Conservation (phyloP, 306 rosid genomes). For the Begonia peltatifolia region DNA sequence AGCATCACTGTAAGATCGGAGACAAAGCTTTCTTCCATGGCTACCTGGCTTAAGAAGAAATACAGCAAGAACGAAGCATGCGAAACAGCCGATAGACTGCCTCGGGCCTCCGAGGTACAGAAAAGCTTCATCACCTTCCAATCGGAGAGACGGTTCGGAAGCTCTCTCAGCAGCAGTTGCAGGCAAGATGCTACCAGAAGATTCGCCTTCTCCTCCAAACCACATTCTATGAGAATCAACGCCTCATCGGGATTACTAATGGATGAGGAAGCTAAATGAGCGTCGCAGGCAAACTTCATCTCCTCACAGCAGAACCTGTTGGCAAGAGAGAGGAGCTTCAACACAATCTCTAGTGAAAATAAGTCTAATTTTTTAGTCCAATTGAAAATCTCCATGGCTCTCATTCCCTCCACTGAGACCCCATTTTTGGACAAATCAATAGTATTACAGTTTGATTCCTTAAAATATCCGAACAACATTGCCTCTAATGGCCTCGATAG, state of each 20-base stretch:
- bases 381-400: constrained; percentile 54
- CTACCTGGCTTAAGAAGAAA: constrained; percentile 60
- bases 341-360: constrained; percentile 35
- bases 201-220: constrained; percentile 52
- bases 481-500: constrained; percentile 53
- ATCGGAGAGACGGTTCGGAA: constrained; percentile 35
- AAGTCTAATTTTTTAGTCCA: constrained; percentile 48
- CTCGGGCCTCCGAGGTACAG: constrained; percentile 34
- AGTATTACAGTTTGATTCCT: constrained; percentile 33
- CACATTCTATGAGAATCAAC: constrained; percentile 52
- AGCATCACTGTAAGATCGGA: constrained; percentile 48
- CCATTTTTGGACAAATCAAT: constrained; percentile 60
- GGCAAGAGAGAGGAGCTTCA: constrained; percentile 57
- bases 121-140: constrained; percentile 32
- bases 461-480: constrained; percentile 62
- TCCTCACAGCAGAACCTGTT: constrained; percentile 75
- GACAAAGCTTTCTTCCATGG: constrained; percentile 60
- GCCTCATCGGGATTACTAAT: constrained; percentile 47
- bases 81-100: constrained; percentile 35
- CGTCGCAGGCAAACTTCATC: constrained; percentile 55
- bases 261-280: constrained; percentile 36
- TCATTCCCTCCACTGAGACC: constrained; percentile 44
- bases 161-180: constrained; percentile 58
- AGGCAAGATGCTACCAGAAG: constrained; percentile 63
- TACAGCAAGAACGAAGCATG: constrained; percentile 52